These are phyloP conservation scores for Hypoxylon sp. DNA, from an alignment of 2,329 filamentous ascomycete species.

Conservation along the genomic window DNA sequence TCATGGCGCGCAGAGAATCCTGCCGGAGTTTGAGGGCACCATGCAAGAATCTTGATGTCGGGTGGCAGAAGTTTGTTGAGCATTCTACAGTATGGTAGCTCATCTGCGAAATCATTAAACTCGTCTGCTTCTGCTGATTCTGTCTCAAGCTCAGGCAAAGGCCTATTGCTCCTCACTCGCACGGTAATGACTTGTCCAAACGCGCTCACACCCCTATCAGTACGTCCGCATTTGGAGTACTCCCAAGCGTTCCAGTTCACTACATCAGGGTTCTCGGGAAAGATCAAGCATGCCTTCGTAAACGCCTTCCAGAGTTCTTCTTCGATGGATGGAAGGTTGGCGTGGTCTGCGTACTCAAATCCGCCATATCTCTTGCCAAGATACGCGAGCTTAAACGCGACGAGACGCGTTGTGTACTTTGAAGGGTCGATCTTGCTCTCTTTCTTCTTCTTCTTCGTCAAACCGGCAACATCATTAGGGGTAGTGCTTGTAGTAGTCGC, in stretches of 20 bases:
- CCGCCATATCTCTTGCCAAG: slow-evolving; percentile 92
- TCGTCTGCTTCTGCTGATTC: slow-evolving; percentile 46
- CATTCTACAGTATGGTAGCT: slow-evolving; percentile 84
- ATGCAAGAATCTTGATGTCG: slow-evolving; percentile 91
- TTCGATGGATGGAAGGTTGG: slow-evolving; percentile 84
- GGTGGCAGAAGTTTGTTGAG: slow-evolving; percentile 89
- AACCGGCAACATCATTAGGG: slow-evolving; percentile 10
- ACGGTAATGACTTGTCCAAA: slow-evolving; percentile 96
- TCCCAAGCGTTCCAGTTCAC: slow-evolving; percentile 87
- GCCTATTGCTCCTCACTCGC: slow-evolving; percentile 82
- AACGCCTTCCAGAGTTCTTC: slow-evolving; percentile 95
- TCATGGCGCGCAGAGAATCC: slow-evolving; percentile 93
- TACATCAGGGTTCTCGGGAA: slow-evolving; percentile 71
- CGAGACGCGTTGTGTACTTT: slow-evolving; percentile 84
- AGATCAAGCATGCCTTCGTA: slow-evolving; percentile 84
- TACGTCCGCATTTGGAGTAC: slow-evolving; percentile 95
- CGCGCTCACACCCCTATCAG: slow-evolving; percentile 92
- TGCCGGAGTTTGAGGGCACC: slow-evolving; percentile 85
- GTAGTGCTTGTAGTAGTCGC: not conserved
- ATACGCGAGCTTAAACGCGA: slow-evolving; percentile 95
- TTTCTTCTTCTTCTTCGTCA: slow-evolving; percentile 56
- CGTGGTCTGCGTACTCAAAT: slow-evolving; percentile 85
- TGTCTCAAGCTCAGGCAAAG: slow-evolving; percentile 60
- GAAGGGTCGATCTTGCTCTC: slow-evolving; percentile 77
- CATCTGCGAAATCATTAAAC: slow-evolving; percentile 80